Evolutionary conservation across 768 basidiomycete species (phyloP).

Genomic region (Boletus rufocinnamomeus): DNA sequence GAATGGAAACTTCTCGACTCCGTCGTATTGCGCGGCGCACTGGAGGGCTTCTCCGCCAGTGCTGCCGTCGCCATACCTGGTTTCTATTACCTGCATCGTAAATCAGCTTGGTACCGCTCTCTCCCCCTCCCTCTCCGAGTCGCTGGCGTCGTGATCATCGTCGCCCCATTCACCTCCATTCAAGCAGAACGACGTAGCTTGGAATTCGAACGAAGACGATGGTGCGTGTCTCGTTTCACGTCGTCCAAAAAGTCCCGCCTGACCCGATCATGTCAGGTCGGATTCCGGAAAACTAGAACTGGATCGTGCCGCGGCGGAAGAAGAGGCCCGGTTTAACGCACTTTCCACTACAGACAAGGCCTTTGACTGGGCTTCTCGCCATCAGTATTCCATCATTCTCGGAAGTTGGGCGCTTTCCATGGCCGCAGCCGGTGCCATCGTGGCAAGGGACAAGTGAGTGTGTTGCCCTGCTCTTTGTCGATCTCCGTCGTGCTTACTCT

Average conservation of each 20-base stretch:
- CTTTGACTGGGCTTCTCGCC: constrained; percentile 61
- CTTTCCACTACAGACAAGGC: constrained; percentile 54
- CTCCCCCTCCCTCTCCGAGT: constrained; percentile 71
- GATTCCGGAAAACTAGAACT: constrained; percentile 55
- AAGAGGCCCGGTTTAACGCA: constrained; percentile 49
- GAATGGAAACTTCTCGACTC: constrained; percentile 56
- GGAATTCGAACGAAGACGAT: constrained; percentile 62
- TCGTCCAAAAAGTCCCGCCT: neutral
- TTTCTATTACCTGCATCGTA: constrained; percentile 51
- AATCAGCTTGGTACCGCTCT: constrained; percentile 58
- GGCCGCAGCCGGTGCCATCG: constrained; percentile 61
- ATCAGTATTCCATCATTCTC: constrained; percentile 73
- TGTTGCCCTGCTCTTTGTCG: no score
- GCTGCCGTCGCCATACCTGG: constrained; percentile 51
- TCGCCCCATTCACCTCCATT: constrained; percentile 68
- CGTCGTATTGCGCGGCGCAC: constrained; percentile 60
- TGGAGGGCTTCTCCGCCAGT: constrained; percentile 54
- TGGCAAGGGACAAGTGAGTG: constrained; percentile 64
- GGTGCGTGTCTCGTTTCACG: constrained; percentile 44
- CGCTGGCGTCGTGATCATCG: constrained; percentile 64
- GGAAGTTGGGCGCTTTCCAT: constrained; percentile 75
- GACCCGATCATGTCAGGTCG: constrained; percentile 22
- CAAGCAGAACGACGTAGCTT: constrained; percentile 72
- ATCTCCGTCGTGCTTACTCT: neutral
- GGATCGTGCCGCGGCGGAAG: constrained; percentile 41